Conservation (phyloP, 2,329 filamentous ascomycete genomes). For the Alternaria ventricosa region DNA sequence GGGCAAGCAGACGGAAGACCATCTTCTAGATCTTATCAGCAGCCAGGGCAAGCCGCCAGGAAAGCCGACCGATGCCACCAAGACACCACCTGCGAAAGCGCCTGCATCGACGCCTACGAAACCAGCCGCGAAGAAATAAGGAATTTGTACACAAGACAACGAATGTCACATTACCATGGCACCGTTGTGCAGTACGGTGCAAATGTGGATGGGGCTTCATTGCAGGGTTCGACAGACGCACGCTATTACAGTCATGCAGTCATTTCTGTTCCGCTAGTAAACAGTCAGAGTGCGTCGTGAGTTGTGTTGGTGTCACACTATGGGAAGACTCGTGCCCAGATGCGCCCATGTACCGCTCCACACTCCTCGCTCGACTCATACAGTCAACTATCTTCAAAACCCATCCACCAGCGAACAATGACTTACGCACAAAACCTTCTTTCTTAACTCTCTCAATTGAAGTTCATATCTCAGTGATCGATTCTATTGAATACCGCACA, state of each 20-base stretch:
- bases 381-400: neutral
- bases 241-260: neutral
- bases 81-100: slow-evolving; percentile 21
- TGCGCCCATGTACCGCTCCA: neutral
- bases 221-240: neutral
- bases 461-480: neutral
- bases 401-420: neutral
- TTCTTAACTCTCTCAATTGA: neutral
- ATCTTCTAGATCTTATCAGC: slow-evolving; percentile 43
- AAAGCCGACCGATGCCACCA: slow-evolving; percentile 22
- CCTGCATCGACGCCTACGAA: slow-evolving; percentile 10
- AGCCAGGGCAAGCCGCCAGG: slow-evolving; percentile 23
- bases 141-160: neutral
- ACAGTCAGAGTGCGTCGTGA: neutral
- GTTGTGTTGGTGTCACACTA: neutral
- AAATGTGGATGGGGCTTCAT: slow-evolving; percentile 3
- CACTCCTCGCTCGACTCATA: slow-evolving; percentile 1
- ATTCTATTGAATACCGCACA: neutral
- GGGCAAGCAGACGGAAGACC: slow-evolving; percentile 30
- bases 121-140: slow-evolving; percentile 18
- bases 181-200: neutral
- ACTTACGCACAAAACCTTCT: neutral
- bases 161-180: neutral
- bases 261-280: neutral
- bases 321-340: neutral